Evolutionary conservation across 1,139 yeast species (phyloP).

Genomic region (Lodderomyces parapsilosis): DNA sequence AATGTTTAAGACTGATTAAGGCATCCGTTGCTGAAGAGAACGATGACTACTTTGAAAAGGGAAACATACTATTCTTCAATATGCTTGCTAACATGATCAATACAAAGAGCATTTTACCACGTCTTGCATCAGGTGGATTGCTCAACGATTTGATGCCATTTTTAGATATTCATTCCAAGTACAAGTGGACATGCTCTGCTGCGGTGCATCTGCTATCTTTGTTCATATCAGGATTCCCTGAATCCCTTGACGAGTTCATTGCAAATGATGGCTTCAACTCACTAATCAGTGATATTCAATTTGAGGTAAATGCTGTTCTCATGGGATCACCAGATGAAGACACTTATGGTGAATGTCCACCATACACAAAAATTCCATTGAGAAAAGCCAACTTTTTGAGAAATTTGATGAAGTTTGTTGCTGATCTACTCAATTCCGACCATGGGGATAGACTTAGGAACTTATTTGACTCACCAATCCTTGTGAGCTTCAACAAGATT

Average conservation of each 20-base stretch:
- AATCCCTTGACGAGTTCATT: constrained; percentile 58
- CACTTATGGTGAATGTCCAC: constrained; percentile 42
- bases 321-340: constrained; percentile 49
- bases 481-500: constrained; percentile 60
- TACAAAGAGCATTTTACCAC: constrained; percentile 48
- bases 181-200: constrained; percentile 60
- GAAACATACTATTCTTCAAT: constrained; percentile 54
- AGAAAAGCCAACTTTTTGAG: constrained; percentile 63
- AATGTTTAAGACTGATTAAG: constrained; percentile 62
- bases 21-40: constrained; percentile 42
- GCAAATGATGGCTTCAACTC: constrained; percentile 63
- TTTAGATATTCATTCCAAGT: constrained; percentile 49
- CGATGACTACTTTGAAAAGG: constrained; percentile 40
- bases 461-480: constrained; percentile 77
- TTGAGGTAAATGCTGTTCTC: constrained; percentile 67
- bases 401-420: constrained; percentile 58
- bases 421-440: constrained; percentile 65
- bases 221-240: constrained; percentile 47
- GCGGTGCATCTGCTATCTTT: constrained; percentile 63
- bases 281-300: constrained; percentile 60
- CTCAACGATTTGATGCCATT: constrained; percentile 66
- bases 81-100: constrained; percentile 59
- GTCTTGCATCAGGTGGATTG: constrained; percentile 65
- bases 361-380: constrained; percentile 53
- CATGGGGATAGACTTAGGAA: constrained; percentile 85